Evolutionary conservation across 202 grass and related monocot genomes (phyloP).

Genomic region (Schoenoplectus triqueter): DNA sequence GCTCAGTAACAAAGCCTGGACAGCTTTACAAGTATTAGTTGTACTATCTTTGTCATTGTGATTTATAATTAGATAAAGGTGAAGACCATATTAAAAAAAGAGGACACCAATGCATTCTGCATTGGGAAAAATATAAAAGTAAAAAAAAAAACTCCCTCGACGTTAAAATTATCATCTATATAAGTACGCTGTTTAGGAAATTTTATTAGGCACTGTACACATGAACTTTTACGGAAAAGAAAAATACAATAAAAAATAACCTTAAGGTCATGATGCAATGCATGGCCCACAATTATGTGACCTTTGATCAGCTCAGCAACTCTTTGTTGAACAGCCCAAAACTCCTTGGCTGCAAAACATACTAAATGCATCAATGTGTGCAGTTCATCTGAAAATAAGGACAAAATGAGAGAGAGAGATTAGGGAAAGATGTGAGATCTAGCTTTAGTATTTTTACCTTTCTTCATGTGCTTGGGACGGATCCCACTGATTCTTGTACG

Average conservation of each 20-base stretch:
- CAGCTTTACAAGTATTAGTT: constrained; percentile 26
- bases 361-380: constrained; percentile 11
- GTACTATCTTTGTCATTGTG: not conserved
- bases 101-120: not conserved
- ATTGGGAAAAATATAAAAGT: not conserved
- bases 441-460: constrained; percentile 51
- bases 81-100: constrained; percentile 21
- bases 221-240: not conserved
- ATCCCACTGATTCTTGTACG: constrained; percentile 92
- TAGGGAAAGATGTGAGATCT: not conserved
- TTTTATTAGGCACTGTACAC: not conserved
- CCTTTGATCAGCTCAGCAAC: constrained; percentile 87
- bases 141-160: not conserved
- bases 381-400: not conserved
- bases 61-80: not conserved
- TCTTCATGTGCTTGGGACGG: constrained; percentile 87
- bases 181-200: not conserved
- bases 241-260: constrained; percentile 41
- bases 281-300: constrained; percentile 80
- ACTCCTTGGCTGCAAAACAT: constrained; percentile 71
- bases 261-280: constrained; percentile 96
- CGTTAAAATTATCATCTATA: not conserved
- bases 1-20: constrained; percentile 73
- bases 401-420: not conserved
- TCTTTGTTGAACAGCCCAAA: constrained; percentile 68